Base-by-base conservation (phyloP, 2,329 filamentous ascomycete genomes). In the Magnaporthiopsis incrustans region DNA sequence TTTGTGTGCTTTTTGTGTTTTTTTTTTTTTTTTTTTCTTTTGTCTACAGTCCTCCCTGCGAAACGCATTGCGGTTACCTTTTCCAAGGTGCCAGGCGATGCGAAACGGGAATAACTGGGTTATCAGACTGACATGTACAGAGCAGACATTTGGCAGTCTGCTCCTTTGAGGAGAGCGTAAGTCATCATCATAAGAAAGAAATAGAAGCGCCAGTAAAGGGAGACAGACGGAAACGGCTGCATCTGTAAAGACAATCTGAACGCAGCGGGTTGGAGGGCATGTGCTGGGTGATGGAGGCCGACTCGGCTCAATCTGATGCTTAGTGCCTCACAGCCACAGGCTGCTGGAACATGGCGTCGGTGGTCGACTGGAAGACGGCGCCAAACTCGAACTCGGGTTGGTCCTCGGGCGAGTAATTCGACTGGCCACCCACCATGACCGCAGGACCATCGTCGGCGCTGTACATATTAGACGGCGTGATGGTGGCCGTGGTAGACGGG, bases 401-500 rank as follows among this genome's bases (percentile, higher is more conserved):
- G 14, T 70, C 66, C 44, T 69, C 66, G 15, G 56, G 53, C 30
- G 30, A 59, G 62, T 35, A 63, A 44, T 18, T 56, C 32, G 33
- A 30, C 25, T 26, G 5, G 1, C 56, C 12, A n/a, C 38, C 25
- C 26, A 26, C 60, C 44, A 32, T 8, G 0, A 26, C 26, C 30
- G 33, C 60, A 25, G 60, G 22, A 22, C 38, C 35, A 53, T 44
- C 11, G n/a, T 50, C 35, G 15, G 38, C 27, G 22, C 25, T 25
- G 18, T 67, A 71, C 18, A 67, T 60, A 25, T 62, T 67, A 59
- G 61, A 61, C 6, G 69, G 69, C 7, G 69, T 72, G 61, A 72
- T 63, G 22, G 70, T 71, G 5, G 68, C 67, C 3, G 67, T 67
- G 8, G 71, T 70, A 1, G 70, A 72, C 0, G 71, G 69, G 33